These are phyloP conservation scores for Cicer judaicum DNA, from an alignment of 306 rosid species.

Conservation along the genomic window DNA sequence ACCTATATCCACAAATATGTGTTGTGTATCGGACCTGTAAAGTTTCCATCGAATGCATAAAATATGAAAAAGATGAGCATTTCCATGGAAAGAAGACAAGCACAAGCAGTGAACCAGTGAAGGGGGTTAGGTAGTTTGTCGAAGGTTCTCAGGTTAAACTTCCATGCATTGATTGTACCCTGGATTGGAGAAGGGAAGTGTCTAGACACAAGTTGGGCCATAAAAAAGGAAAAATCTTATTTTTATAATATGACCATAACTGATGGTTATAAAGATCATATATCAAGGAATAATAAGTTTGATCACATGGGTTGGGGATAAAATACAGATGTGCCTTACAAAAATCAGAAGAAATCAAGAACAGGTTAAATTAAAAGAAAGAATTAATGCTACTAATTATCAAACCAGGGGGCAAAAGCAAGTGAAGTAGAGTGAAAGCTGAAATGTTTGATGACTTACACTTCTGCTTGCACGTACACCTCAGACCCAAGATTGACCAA, in stretches of 20 bases:
- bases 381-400: background rate
- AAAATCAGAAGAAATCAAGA: conserved; percentile 9
- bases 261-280: conserved; percentile 23
- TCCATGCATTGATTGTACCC: conserved; percentile 1
- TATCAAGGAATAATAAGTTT: conserved; percentile 13
- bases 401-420: conserved; percentile 3
- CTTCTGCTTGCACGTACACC: conserved; percentile 91
- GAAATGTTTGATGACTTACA: conserved; percentile 63
- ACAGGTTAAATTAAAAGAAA: background rate
- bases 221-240: conserved; percentile 12
- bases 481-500: conserved; percentile 95
- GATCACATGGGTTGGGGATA: conserved; percentile 16
- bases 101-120: conserved; percentile 10
- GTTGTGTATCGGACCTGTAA: conserved; percentile 75
- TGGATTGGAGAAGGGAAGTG: background rate
- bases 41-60: conserved; percentile 26
- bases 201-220: conserved; percentile 11
- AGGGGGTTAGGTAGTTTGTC: background rate
- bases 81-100: conserved; percentile 21
- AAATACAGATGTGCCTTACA: background rate
- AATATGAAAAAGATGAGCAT: conserved; percentile 10
- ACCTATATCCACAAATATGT: conserved; percentile 86
- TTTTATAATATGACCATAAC: conserved; percentile 17
- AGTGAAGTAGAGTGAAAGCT: conserved; percentile 12
- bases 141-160: background rate